phyloP scores from a whole-genome alignment of 306 rosid species.

The Prunus fruticosa region DNA sequence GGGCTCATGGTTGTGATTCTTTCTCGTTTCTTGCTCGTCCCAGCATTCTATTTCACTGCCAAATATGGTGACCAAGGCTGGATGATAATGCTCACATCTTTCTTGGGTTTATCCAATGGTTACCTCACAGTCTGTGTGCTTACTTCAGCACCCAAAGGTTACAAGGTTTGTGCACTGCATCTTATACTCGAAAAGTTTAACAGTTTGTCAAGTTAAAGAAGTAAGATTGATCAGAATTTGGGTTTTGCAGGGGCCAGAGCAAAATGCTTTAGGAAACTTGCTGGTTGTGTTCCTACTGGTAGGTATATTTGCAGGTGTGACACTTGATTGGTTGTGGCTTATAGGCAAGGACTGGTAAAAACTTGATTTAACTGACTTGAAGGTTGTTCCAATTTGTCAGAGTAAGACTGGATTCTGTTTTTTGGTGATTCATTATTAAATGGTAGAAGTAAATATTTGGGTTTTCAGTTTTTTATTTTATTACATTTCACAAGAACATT shows the following conservation, averaged over 20 bases:
- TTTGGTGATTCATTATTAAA: background rate
- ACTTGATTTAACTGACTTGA: background rate
- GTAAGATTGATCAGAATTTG: background rate
- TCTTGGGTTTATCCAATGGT: constrained; percentile 78
- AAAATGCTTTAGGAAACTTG: constrained; percentile 88
- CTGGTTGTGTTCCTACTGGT: constrained; percentile 68
- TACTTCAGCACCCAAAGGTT: constrained; percentile 88
- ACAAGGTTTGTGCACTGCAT: constrained; percentile 51
- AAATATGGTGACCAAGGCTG: constrained; percentile 77
- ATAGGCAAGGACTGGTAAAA: constrained; percentile 90
- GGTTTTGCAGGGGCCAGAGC: constrained; percentile 81
- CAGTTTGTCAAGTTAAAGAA: background rate
- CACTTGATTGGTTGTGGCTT: constrained; percentile 93
- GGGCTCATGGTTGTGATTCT: constrained; percentile 34
- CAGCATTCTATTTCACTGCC: constrained; percentile 82
- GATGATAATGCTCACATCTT: constrained; percentile 80
- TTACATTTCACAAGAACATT: too few relatives aligned
- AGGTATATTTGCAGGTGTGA: constrained; percentile 83
- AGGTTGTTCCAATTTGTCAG: background rate
- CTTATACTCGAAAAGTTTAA: background rate
- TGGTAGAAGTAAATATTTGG: background rate
- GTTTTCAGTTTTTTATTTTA: too few relatives aligned
- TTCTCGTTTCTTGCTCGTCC: constrained; percentile 59
- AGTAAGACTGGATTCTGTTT: background rate
- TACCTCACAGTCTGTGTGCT: constrained; percentile 80